Evolutionary conservation across 345 rosid genomes (phyloP).

Genomic region (Hibiscus syriacus): DNA sequence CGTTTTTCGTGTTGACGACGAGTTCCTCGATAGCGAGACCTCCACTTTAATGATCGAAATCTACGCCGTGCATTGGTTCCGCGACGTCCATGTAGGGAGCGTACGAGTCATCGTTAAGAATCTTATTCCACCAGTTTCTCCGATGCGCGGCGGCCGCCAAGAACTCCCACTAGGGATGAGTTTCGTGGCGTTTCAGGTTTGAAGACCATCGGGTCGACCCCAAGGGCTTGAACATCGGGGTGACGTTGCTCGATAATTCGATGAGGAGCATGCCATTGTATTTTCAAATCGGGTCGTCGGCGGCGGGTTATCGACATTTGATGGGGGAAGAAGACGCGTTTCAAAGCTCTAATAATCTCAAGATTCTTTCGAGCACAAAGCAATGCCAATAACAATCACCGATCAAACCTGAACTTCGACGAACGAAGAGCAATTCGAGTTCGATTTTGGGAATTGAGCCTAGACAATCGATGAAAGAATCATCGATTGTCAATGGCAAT

Average conservation of each 20-base stretch:
- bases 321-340: slow-evolving; percentile 56
- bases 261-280: background rate
- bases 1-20: no score
- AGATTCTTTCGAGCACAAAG: background rate
- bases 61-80: background rate
- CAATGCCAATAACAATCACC: slow-evolving; percentile 16
- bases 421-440: slow-evolving; percentile 73
- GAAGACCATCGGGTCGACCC: background rate
- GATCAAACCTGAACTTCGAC: slow-evolving; percentile 45
- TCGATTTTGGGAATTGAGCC: slow-evolving; percentile 32
- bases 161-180: background rate
- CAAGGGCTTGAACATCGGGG: background rate
- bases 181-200: background rate
- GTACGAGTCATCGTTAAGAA: background rate
- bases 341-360: slow-evolving; percentile 17
- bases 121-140: background rate
- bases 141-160: background rate
- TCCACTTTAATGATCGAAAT: background rate
- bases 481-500: slow-evolving; percentile 10
- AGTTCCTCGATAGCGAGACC: no score
- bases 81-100: background rate
- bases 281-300: background rate
- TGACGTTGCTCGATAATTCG: background rate
- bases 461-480: background rate
- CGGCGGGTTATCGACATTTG: slow-evolving; percentile 8